A percentile compares a stretch with the other conserved stretches of the same genome.
phyloP scores from a whole-genome alignment of 805 yeast species.

The Schwanniomyces vanrijiae region DNA sequence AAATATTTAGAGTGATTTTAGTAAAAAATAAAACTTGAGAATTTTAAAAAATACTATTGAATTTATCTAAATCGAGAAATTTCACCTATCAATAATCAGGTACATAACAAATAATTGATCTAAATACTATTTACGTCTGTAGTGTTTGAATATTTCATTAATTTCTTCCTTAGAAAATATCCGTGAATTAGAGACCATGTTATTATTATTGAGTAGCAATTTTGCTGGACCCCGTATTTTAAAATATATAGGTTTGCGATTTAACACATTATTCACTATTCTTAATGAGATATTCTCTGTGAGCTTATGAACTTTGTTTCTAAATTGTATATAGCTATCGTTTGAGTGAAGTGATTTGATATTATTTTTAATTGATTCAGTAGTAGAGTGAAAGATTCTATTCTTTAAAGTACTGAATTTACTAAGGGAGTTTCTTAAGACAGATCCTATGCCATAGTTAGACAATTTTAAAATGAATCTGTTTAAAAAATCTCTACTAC shows the following conservation, averaged over 20 bases:
- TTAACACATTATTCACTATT: slow-evolving; percentile 9
- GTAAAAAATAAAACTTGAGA: neutral
- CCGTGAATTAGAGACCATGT: slow-evolving; percentile 7
- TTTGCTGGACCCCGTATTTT: slow-evolving; percentile 27
- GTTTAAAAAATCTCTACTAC: neutral
- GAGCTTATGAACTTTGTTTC: neutral
- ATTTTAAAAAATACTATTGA: neutral
- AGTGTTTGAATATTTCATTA: slow-evolving; percentile 6
- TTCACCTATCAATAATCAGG: neutral
- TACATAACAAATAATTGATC: neutral
- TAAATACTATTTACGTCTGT: neutral
- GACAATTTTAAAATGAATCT: neutral
- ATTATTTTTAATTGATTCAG: neutral
- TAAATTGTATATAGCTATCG: neutral
- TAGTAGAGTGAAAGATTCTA: neutral
- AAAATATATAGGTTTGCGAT: slow-evolving; percentile 17
- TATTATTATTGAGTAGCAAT: slow-evolving; percentile 21
- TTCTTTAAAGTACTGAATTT: neutral
- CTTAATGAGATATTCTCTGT: slow-evolving; percentile 7
- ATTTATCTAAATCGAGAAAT: neutral
- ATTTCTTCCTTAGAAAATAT: slow-evolving; percentile 17
- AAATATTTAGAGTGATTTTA: neutral
- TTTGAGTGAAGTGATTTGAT: neutral
- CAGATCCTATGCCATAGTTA: neutral
- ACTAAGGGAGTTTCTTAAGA: neutral